These are phyloP conservation scores for Lactifluus subvellereus DNA, from an alignment of 768 basidiomycete genomes.

Conservation along the genomic window DNA sequence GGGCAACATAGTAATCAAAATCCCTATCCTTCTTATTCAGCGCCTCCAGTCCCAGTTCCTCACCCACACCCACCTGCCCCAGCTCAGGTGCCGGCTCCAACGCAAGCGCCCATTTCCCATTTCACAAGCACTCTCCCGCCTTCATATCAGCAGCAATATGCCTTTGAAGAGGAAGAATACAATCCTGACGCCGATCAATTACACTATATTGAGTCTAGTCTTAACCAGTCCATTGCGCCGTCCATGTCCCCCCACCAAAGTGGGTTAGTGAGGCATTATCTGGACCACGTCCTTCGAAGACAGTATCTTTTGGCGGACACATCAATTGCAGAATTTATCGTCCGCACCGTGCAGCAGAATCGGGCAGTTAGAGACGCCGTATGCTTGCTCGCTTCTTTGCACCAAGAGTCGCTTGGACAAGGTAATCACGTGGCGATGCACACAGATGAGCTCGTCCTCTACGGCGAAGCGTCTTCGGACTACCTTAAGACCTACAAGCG, in stretches of 20 bases:
- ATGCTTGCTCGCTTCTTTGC: slow-evolving; percentile 57
- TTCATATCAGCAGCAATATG: slow-evolving; percentile 21
- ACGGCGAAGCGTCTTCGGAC: slow-evolving; percentile 14
- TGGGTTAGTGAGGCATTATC: slow-evolving; percentile 42
- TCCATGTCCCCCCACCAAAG: slow-evolving; percentile 27
- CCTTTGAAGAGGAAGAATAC: slow-evolving; percentile 23
- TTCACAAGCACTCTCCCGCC: slow-evolving; percentile 19
- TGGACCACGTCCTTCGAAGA: slow-evolving; percentile 53
- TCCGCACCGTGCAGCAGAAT: slow-evolving; percentile 42
- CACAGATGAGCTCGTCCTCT: slow-evolving; percentile 2
- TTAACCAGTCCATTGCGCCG: slow-evolving; percentile 24
- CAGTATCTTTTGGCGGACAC: slow-evolving; percentile 67
- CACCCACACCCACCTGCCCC: neutral
- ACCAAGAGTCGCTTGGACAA: slow-evolving; percentile 34
- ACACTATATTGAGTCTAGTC: slow-evolving; percentile 20
- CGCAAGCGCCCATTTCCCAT: neutral
- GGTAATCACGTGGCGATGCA: neutral
- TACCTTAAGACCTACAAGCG: slow-evolving; percentile 24
- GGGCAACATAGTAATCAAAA: slow-evolving; percentile 34
- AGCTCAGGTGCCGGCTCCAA: neutral
- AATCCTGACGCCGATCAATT: slow-evolving; percentile 13
- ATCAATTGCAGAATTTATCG: slow-evolving; percentile 42
- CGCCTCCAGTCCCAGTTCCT: slow-evolving; percentile 7
- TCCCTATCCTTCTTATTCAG: slow-evolving; percentile 24
- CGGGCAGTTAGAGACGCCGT: slow-evolving; percentile 51